Evolutionary conservation across 768 basidiomycete genomes (phyloP), one percentile per base, ranked within the genome.

Genomic region (Pisolithus sp.): DNA sequence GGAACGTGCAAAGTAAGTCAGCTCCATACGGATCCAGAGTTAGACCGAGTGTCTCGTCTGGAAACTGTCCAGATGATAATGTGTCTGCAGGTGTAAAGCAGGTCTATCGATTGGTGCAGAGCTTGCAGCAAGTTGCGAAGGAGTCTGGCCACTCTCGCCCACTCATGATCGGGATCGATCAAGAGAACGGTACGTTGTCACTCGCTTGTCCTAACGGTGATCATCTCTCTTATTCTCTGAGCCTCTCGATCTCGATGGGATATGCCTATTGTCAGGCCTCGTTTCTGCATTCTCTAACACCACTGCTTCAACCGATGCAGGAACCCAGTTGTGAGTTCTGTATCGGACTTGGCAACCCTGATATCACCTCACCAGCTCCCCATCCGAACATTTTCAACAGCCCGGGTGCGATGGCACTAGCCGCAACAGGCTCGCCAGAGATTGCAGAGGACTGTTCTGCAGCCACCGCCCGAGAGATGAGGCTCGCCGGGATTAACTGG

Each of bases 381-480:
- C 17, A 46, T 53, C 38, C 52, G 21, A 30, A 31, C 13, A 15
- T 34, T 34, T 23, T 45, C 7, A 10, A 41, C 48, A 86, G 86
- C 52, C 86, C 86, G 15, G 86, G 84, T 0, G 85, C 86, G 5
- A 87, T 86, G 86, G 81, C 83, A 0, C 69, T 84, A 2, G 81
- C 81, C 3, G 81, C 83, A 3, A 76, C 80, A 0, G 68, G 69
- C 3, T 76, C 76, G 1, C 65, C 73, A 5, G 63, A 67, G 4
- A 69, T 78, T 0, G 68, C 80, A 3, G 73, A 77, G 28, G 63
- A 73, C 18, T 65, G 76, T 13, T 71, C 82, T 7, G 61, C 73
- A 20, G 82, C 78, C 0, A 76, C 76, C 4, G 85, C 74, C 3
- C 65, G 58, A 17, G 85, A 88, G 62, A 68, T 87, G 50, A 76